Conservation (phyloP, 2,329 filamentous ascomycete genomes). For the Apiospora pterosperma region DNA sequence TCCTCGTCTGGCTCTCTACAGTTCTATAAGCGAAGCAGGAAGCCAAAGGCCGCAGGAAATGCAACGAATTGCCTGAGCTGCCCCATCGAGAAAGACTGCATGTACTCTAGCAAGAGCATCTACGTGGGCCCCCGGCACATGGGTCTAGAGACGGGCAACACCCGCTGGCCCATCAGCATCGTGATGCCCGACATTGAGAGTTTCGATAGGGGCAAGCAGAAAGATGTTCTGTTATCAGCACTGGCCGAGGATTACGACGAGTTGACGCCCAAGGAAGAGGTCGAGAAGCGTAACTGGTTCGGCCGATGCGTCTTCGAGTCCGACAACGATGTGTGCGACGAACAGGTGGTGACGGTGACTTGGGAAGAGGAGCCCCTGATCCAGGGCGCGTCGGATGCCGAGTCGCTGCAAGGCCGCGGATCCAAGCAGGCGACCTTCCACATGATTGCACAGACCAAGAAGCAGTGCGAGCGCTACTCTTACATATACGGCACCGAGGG, state of each 20-base stretch:
- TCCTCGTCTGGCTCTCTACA: conserved; percentile 73
- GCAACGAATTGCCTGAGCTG: conserved; percentile 89
- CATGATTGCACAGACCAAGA: conserved; percentile 88
- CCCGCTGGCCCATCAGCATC: conserved; percentile 79
- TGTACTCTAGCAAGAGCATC: conserved; percentile 81
- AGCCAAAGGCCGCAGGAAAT: conserved; percentile 68
- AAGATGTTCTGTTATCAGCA: conserved; percentile 31
- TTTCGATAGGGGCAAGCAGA: conserved; percentile 43
- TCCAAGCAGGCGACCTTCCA: conserved; percentile 88
- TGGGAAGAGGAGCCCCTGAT: conserved; percentile 71
- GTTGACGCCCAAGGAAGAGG: conserved; percentile 42
- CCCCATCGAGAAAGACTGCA: conserved; percentile 69
- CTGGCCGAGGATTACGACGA: conserved; percentile 51
- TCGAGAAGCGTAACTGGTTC: conserved; percentile 67
- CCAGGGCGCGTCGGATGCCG: conserved; percentile 2
- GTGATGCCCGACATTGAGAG: conserved; percentile 93
- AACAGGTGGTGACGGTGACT: conserved; percentile 82
- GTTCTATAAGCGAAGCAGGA: conserved; percentile 72
- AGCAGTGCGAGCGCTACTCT: conserved; percentile 81
- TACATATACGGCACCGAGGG: conserved; percentile 83
- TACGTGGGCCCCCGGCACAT: conserved; percentile 66
- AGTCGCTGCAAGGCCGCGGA: conserved; percentile 42
- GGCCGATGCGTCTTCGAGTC: conserved; percentile 93
- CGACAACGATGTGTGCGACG: conserved; percentile 91
- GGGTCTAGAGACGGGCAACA: conserved; percentile 62